phyloP scores from a whole-genome alignment of 1,139 yeast genomes.

The Zygosaccharomyces pseudobailii region DNA sequence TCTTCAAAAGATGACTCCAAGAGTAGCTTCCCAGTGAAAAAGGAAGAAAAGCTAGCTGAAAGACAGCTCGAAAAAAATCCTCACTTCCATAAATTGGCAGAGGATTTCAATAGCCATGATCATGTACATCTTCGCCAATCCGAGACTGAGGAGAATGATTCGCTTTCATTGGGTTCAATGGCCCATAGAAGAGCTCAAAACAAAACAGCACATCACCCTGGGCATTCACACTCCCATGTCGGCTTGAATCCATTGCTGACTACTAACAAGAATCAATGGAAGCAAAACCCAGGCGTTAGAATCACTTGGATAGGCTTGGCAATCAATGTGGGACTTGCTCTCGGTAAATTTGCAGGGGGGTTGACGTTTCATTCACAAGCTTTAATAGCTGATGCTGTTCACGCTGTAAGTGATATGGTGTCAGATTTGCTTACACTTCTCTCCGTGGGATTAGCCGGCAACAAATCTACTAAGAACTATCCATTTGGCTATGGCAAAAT shows the following conservation, averaged over 20 bases:
- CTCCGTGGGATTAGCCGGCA: conserved; percentile 74
- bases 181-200: conserved; percentile 5
- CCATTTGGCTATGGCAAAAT: conserved; percentile 92
- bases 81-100: conserved; percentile 12
- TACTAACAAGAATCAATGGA: conserved; percentile 38
- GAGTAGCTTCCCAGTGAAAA: neutral
- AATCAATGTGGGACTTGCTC: conserved; percentile 80
- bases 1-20: neutral
- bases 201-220: conserved; percentile 29
- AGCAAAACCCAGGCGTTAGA: conserved; percentile 77
- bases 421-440: conserved; percentile 86
- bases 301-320: conserved; percentile 89
- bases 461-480: conserved; percentile 57
- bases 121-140: conserved; percentile 39
- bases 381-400: conserved; percentile 87
- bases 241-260: conserved; percentile 36
- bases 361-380: conserved; percentile 92
- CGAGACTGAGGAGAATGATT: conserved; percentile 38
- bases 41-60: conserved; percentile 10
- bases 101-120: conserved; percentile 30
- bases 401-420: conserved; percentile 82
- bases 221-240: conserved; percentile 37
- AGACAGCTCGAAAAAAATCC: conserved; percentile 15
- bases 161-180: conserved; percentile 21
- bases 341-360: conserved; percentile 85